Conservation (phyloP, 2,329 filamentous ascomycete genomes). For the Scedosporium aurantiacum region DNA sequence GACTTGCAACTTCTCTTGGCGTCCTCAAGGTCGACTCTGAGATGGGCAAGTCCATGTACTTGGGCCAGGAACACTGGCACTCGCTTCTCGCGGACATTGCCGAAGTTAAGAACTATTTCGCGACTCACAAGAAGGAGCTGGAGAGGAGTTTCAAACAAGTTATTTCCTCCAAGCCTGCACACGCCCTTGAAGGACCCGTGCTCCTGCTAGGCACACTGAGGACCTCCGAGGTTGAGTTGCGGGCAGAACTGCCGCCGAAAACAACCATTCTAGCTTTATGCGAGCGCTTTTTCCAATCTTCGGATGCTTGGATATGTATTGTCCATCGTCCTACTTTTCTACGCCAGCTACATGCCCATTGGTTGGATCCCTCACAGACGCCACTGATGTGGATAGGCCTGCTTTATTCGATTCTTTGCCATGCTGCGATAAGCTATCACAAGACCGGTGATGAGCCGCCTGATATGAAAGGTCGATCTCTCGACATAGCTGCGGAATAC, state of each 20-base stretch:
- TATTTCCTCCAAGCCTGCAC: slow-evolving; percentile 52
- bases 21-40: slow-evolving; percentile 70
- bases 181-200: slow-evolving; percentile 54
- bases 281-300: slow-evolving; percentile 80
- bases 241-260: slow-evolving; percentile 69
- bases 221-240: slow-evolving; percentile 64
- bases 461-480: slow-evolving; percentile 59
- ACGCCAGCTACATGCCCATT: slow-evolving; percentile 53
- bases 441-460: slow-evolving; percentile 70
- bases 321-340: slow-evolving; percentile 80
- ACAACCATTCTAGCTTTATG: slow-evolving; percentile 76
- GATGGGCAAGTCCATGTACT: slow-evolving; percentile 68
- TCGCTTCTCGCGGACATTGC: slow-evolving; percentile 70
- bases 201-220: slow-evolving; percentile 68
- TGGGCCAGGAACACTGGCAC: slow-evolving; percentile 78
- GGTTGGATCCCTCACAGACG: slow-evolving; percentile 62
- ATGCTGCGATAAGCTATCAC: slow-evolving; percentile 70
- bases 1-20: slow-evolving; percentile 62
- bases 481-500: slow-evolving; percentile 53
- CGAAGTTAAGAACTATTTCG: slow-evolving; percentile 89
- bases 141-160: slow-evolving; percentile 73
- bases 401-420: slow-evolving; percentile 63
- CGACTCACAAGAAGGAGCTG: slow-evolving; percentile 75
- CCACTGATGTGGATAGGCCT: slow-evolving; percentile 69
- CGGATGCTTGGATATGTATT: slow-evolving; percentile 59